A percentile compares a stretch with the other conserved stretches of the same genome.
phyloP scores from a whole-genome alignment of 164 flowering plant species.

The Saururus chinensis region DNA sequence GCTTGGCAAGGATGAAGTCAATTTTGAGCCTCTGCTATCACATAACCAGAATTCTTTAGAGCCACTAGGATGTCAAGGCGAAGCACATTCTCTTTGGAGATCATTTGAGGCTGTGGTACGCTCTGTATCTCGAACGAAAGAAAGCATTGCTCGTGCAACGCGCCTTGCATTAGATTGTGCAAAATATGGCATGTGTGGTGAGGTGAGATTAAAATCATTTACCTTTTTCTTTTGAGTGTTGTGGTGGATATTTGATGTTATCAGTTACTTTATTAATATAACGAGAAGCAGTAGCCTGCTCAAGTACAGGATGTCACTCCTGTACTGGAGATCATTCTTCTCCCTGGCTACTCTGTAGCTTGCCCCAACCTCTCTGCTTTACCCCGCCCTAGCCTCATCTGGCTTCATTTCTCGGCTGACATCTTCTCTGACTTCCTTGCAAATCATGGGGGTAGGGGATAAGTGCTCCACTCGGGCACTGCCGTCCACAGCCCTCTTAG shows the following conservation, averaged over 20 bases:
- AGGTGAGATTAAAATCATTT: conserved; percentile 34
- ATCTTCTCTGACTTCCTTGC: too few relatives aligned
- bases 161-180: conserved; percentile 90
- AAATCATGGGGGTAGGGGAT: too few relatives aligned
- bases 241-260: neutral
- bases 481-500: too few relatives aligned
- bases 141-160: conserved; percentile 91
- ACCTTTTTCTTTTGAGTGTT: neutral
- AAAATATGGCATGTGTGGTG: conserved; percentile 57
- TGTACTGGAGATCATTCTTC: too few relatives aligned
- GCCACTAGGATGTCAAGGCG: conserved; percentile 25
- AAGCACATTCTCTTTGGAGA: conserved; percentile 37
- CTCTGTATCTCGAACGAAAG: conserved; percentile 75
- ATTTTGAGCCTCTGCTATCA: conserved; percentile 16
- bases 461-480: too few relatives aligned
- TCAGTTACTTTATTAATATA: too few relatives aligned
- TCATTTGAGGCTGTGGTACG: conserved; percentile 59
- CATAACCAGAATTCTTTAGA: conserved; percentile 20
- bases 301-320: too few relatives aligned
- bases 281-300: too few relatives aligned
- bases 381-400: too few relatives aligned
- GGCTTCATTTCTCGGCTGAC: too few relatives aligned
- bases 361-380: too few relatives aligned
- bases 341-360: too few relatives aligned
- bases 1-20: conserved; percentile 19